Base-by-base conservation (phyloP, 345 rosid genomes). In the Eucalyptus leucophloia region DNA sequence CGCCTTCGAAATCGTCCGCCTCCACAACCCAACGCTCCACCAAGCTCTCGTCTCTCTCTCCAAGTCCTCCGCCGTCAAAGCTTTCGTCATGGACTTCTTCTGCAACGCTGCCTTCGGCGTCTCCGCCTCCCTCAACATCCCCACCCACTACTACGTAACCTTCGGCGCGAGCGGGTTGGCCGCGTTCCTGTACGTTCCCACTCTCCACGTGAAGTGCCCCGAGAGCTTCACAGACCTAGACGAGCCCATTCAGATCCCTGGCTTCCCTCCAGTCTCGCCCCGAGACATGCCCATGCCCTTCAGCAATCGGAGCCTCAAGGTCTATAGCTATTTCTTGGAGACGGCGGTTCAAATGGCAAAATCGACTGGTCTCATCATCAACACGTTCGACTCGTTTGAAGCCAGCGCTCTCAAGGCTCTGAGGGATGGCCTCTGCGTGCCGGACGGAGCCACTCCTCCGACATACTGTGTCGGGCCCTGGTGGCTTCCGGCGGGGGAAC, bases 51-150 rank as follows among this genome's bases (percentile, higher is more conserved):
- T 89, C n/a, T 69, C 91, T 67, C 88, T 94, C 72, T 91, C 94
- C 60, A 77, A 87, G 9, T 82, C 86, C 32, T 88, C 88, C 87
- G 80, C 90, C 65, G 45, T 94, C 82, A 89, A 87, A 10, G 93
- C 94, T 47, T 86, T 96, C 40, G 30, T 95, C 87, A 88, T 92
- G 3, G 96, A 96, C 86, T 91, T 93, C 90, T 96, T 94, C 89
- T 93, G 95, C 95, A 88, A 88, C 21, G 67, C 89, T 15, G 94
- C 93, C 9, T 65, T 89, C 18, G 58, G 89, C 12, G 62, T 94
- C 53, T 88, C 93, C 47, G 60, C 86, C 2, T 86, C 86, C 30
- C 93, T 95, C 90, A 45, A 86, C 28, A 90, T 95, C 87, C 95
- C 94, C 10, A 89, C 90, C 19, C 93, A 93, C 91, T 93, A 88